Percentiles rank a stretch among this genome's conserved stretches.
Conservation (phyloP, 148 eudicot genomes). For the Vaccinium corymbosum region DNA sequence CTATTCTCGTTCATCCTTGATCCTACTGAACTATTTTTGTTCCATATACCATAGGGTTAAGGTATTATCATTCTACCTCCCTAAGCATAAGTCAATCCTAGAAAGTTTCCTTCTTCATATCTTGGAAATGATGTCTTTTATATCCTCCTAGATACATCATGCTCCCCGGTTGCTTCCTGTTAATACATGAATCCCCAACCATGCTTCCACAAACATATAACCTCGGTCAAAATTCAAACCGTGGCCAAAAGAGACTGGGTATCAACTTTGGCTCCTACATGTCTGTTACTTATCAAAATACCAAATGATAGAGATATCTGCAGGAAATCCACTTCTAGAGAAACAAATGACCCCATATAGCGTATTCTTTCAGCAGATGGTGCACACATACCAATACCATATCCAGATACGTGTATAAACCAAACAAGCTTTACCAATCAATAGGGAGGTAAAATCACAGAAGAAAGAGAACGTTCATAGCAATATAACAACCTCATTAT, state of each 20-base stretch:
- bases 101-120: background rate
- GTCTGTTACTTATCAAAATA: background rate
- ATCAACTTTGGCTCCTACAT: background rate
- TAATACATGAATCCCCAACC: background rate
- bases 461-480: background rate
- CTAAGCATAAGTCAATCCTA: background rate
- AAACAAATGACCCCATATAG: background rate
- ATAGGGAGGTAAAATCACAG: background rate
- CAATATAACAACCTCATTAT: background rate
- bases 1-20: background rate
- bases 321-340: background rate
- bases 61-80: background rate
- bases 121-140: background rate
- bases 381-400: background rate
- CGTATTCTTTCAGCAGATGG: background rate
- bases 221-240: background rate
- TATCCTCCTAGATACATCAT: background rate
- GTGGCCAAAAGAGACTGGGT: background rate
- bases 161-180: background rate
- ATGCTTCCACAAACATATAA: background rate
- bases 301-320: background rate
- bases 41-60: background rate
- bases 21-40: background rate
- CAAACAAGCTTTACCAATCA: background rate
- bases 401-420: background rate